Conservation (phyloP, 192 early-diverging fungal genomes). For the Obelidium mucronatum region DNA sequence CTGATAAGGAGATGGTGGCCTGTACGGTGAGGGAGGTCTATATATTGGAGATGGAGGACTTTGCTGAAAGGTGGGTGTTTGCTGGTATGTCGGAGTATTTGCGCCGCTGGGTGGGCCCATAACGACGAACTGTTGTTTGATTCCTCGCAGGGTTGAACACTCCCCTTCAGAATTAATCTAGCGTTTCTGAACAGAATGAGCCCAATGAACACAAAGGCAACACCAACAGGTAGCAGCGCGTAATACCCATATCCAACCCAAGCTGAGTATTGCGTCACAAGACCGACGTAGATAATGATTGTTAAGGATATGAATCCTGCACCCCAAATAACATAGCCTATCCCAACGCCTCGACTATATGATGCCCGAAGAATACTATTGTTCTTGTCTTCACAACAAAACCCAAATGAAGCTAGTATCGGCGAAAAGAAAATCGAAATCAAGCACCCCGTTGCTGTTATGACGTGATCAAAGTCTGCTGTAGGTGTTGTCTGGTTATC, state of each 20-base stretch:
- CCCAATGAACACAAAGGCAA: neutral
- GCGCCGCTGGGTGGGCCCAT: too few relatives aligned
- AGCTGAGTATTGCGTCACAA: neutral
- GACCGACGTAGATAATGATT: neutral
- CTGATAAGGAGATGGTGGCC: too few relatives aligned
- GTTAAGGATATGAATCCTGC: neutral
- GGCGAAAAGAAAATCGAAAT: neutral
- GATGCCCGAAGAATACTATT: neutral
- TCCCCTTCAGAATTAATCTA: neutral
- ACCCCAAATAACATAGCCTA: neutral
- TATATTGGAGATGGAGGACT: too few relatives aligned
- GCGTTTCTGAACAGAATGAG: neutral
- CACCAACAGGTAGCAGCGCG: neutral
- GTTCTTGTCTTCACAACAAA: neutral
- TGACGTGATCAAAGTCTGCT: neutral
- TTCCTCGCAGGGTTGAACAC: constrained; percentile 11
- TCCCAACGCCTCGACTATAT: constrained; percentile 7
- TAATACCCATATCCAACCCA: neutral
- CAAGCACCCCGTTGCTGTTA: neutral
- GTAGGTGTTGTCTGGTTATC: neutral
- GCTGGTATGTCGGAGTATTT: too few relatives aligned
- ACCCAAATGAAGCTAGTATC: neutral
- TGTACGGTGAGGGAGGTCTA: too few relatives aligned
- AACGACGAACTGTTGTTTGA: neutral
- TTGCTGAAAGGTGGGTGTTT: too few relatives aligned